Evolutionary conservation across 768 basidiomycete genomes (phyloP).

Genomic region (Aureoboletus auriporus): DNA sequence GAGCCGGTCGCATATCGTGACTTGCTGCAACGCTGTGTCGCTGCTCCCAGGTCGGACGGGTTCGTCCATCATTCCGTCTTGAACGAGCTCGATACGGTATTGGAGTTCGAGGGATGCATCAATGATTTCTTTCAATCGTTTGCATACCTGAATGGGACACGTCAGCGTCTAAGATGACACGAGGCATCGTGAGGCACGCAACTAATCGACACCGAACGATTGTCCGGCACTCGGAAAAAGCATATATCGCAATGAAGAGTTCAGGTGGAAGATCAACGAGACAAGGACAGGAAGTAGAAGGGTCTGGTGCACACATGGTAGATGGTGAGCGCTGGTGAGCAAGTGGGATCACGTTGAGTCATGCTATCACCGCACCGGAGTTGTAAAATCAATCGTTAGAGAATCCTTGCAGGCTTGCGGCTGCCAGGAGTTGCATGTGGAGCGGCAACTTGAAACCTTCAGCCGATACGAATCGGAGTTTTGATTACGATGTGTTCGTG

Average conservation of each 20-base stretch:
- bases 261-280: conserved; percentile 16
- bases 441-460: too few species aligned
- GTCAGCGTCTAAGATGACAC: too few species aligned
- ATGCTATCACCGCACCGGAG: too few species aligned
- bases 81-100: conserved; percentile 36
- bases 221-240: conserved; percentile 6
- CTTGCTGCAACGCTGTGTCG: background rate
- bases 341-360: too few species aligned
- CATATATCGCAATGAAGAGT: conserved; percentile 10
- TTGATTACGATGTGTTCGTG: too few species aligned
- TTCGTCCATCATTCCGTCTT: conserved; percentile 34
- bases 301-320: background rate
- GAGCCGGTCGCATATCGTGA: conserved; percentile 29
- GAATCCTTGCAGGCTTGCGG: too few species aligned
- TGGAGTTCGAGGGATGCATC: conserved; percentile 31
- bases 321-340: too few species aligned
- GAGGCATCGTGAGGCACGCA: background rate
- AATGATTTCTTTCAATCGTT: conserved; percentile 14
- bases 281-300: background rate
- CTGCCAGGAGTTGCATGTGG: too few species aligned
- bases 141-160: conserved; percentile 18
- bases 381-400: too few species aligned
- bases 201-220: conserved; percentile 12
- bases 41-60: background rate
- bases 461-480: too few species aligned